Percentiles rank a stretch among this genome's conserved stretches.
phyloP scores from a whole-genome alignment of 2,329 filamentous ascomycete species.

The Cadophora gregata region DNA sequence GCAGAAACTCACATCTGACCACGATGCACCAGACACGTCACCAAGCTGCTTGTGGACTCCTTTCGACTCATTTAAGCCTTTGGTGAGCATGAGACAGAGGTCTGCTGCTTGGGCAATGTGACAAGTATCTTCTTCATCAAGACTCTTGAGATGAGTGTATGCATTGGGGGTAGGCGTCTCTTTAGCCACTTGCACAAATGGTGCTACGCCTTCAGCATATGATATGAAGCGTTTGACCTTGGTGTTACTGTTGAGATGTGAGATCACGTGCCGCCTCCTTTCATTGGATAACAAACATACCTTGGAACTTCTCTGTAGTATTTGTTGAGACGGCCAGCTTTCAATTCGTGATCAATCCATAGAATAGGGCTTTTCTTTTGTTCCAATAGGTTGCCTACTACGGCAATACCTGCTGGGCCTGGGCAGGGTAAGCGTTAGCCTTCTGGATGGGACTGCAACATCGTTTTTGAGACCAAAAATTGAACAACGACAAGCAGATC shows the following conservation, averaged over 20 bases:
- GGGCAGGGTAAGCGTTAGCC: background rate
- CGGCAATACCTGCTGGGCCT: conserved; percentile 64
- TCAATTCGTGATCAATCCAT: conserved; percentile 65
- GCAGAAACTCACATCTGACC: conserved; percentile 44
- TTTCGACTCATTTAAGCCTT: conserved; percentile 50
- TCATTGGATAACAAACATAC: conserved; percentile 25
- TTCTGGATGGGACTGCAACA: background rate
- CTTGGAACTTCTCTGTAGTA: conserved; percentile 66
- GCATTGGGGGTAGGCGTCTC: conserved; percentile 56
- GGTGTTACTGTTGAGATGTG: conserved; percentile 55
- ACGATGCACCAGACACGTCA: conserved; percentile 48
- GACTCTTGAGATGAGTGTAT: conserved; percentile 56
- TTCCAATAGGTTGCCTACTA: conserved; percentile 66
- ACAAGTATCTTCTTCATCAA: conserved; percentile 63
- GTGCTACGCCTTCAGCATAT: conserved; percentile 58
- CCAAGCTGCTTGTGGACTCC: conserved; percentile 49
- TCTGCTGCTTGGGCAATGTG: conserved; percentile 63
- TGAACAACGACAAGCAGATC: background rate
- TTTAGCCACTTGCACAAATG: conserved; percentile 58
- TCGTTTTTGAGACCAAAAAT: background rate
- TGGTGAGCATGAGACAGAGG: conserved; percentile 53
- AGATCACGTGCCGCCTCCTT: conserved; percentile 28
- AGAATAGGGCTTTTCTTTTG: conserved; percentile 56
- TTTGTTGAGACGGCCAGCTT: conserved; percentile 57
- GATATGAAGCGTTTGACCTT: conserved; percentile 64